phyloP scores from a whole-genome alignment of 2,329 filamentous ascomycete genomes.

The Elsinoe australis region DNA sequence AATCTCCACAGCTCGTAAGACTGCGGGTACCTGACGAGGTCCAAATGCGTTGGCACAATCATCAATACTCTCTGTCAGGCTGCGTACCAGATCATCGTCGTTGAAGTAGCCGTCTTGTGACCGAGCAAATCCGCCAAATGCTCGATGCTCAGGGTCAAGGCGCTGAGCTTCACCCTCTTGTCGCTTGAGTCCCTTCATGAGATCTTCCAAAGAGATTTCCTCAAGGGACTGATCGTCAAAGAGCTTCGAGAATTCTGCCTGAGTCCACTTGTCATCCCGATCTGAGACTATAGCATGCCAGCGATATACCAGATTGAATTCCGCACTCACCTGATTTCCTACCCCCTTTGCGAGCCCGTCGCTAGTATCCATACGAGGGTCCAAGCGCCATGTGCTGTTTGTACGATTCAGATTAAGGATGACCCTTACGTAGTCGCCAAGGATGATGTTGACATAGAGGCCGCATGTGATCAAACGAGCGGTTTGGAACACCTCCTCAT shows the following conservation, averaged over 20 bases:
- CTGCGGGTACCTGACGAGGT: slow-evolving; percentile 50
- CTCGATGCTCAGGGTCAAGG: slow-evolving; percentile 28
- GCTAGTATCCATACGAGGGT: slow-evolving; percentile 36
- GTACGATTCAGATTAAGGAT: slow-evolving; percentile 43
- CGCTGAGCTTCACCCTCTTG: slow-evolving; percentile 26
- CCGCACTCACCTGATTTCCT: slow-evolving; percentile 46
- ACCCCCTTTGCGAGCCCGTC: slow-evolving; percentile 35
- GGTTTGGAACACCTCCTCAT: slow-evolving; percentile 47
- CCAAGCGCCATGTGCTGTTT: slow-evolving; percentile 38
- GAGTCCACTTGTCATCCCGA: slow-evolving; percentile 41
- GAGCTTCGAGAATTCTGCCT: slow-evolving; percentile 32
- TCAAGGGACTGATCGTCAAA: slow-evolving; percentile 22
- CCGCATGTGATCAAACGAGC: slow-evolving; percentile 46
- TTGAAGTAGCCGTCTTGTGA: slow-evolving; percentile 45
- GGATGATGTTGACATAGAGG: slow-evolving; percentile 47
- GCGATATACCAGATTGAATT: slow-evolving; percentile 49
- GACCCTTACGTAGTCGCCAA: slow-evolving; percentile 48
- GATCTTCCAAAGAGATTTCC: slow-evolving; percentile 23
- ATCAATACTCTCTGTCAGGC: slow-evolving; percentile 52
- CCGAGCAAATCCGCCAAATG: slow-evolving; percentile 29
- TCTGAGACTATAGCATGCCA: slow-evolving; percentile 42
- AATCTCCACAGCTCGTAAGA: slow-evolving; percentile 54
- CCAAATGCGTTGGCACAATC: slow-evolving; percentile 55
- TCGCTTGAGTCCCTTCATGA: slow-evolving; percentile 27
- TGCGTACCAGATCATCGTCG: slow-evolving; percentile 50